A percentile compares a stretch with the other conserved stretches of the same genome.
Evolutionary conservation across 768 basidiomycete species (phyloP).

Genomic region (Harrya chromipes): DNA sequence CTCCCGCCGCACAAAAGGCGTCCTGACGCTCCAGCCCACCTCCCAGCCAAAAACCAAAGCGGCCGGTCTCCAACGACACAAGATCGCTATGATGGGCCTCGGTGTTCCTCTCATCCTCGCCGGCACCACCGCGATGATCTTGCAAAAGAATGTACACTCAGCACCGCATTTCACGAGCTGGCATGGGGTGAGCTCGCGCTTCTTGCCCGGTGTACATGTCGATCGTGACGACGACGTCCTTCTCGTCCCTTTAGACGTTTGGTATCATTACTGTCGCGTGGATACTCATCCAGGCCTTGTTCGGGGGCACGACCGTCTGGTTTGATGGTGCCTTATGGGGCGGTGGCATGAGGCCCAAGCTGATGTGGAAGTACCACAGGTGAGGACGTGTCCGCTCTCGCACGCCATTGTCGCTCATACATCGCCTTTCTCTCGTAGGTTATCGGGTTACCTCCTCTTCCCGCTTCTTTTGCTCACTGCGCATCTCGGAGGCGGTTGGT

Average conservation of each 20-base stretch:
- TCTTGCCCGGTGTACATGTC: too few relatives aligned
- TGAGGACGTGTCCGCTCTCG: slow-evolving; percentile 18
- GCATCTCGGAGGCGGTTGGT: slow-evolving; percentile 70
- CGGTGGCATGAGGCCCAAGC: slow-evolving; percentile 67
- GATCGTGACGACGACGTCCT: too few relatives aligned
- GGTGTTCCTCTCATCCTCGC: slow-evolving; percentile 56
- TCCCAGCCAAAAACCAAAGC: slow-evolving; percentile 62
- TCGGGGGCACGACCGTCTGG: slow-evolving; percentile 82
- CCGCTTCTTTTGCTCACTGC: slow-evolving; percentile 57
- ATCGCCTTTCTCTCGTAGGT: slow-evolving; percentile 35
- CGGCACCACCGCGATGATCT: slow-evolving; percentile 60
- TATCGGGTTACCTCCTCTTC: slow-evolving; percentile 74
- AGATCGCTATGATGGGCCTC: slow-evolving; percentile 52
- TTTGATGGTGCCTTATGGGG: slow-evolving; percentile 66
- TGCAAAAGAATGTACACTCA: slow-evolving; percentile 53
- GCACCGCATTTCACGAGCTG: slow-evolving; percentile 64
- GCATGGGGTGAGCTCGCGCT: slow-evolving; percentile 59
- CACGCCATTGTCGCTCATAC: neutral
- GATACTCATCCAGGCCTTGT: slow-evolving; percentile 54
- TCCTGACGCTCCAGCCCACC: slow-evolving; percentile 75
- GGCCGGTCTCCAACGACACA: slow-evolving; percentile 68
- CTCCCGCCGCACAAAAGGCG: slow-evolving; percentile 39
- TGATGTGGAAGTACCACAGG: slow-evolving; percentile 85
- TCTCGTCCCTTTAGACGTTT: slow-evolving; percentile 42
- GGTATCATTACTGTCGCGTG: slow-evolving; percentile 62